These are phyloP conservation scores for Aspergillus neotritici DNA, from an alignment of 2,329 filamentous ascomycete genomes.

Conservation along the genomic window DNA sequence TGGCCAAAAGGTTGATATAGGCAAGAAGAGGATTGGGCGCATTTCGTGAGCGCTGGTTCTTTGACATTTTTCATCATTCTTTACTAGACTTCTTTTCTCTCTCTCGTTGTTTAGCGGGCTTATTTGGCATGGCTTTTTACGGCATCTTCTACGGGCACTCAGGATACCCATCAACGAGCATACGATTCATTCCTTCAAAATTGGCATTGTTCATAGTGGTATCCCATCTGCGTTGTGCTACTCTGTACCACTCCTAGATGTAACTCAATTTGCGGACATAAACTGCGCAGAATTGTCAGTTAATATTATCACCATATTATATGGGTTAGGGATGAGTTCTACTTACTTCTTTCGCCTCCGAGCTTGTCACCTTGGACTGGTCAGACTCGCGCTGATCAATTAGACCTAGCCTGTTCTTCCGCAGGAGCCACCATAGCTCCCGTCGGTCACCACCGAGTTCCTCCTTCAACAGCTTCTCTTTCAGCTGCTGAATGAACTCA, in stretches of 20 bases:
- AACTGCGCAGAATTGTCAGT: constrained; percentile 3
- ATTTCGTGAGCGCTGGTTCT: constrained; percentile 34
- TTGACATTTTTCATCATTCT: neutral
- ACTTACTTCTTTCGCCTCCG: constrained; percentile 60
- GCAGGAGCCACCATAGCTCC: constrained; percentile 76
- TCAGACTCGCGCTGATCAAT: constrained; percentile 61
- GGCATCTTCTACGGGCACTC: no score
- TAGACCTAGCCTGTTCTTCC: constrained; percentile 63
- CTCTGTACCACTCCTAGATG: no score
- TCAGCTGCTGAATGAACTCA: constrained; percentile 63
- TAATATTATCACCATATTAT: no score
- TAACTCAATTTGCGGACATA: neutral
- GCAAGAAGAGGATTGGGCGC: constrained; percentile 43
- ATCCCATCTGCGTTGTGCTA: neutral
- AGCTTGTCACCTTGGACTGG: constrained; percentile 59
- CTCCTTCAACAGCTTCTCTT: constrained; percentile 62
- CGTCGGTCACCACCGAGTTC: constrained; percentile 69
- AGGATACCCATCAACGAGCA: no score
- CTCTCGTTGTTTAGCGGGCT: neutral
- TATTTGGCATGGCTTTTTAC: neutral
- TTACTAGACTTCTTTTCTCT: neutral
- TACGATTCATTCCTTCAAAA: no score
- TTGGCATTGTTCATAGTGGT: neutral
- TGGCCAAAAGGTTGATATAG: constrained; percentile 43
- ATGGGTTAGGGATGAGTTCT: neutral